A percentile compares a stretch with the other conserved stretches of the same genome.
phyloP scores from a whole-genome alignment of 768 basidiomycete species.

The Macrolepiota dolichaula region DNA sequence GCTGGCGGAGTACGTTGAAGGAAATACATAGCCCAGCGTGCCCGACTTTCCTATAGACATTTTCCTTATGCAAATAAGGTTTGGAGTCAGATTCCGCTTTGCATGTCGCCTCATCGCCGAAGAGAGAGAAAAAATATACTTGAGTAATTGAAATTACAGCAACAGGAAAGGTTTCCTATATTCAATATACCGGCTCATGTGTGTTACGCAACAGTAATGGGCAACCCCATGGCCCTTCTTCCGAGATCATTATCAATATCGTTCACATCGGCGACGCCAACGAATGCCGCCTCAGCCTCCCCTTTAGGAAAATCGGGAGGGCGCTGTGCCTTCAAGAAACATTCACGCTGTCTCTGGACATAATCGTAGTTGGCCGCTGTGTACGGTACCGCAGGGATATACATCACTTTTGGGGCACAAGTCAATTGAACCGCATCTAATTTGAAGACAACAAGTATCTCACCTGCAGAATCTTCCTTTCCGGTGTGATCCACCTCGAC shows the following conservation, averaged over 20 bases:
- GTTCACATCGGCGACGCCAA: constrained; percentile 30
- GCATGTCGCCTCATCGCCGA: no score
- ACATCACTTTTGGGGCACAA: constrained; percentile 53
- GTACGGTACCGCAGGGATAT: constrained; percentile 69
- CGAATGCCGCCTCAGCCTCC: constrained; percentile 30
- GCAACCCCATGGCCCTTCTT: constrained; percentile 11
- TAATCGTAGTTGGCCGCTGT: constrained; percentile 60
- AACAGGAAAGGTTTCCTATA: no score
- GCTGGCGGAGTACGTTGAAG: constrained; percentile 22
- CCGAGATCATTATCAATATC: constrained; percentile 35
- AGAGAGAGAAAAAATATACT: no score
- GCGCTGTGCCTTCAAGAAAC: constrained; percentile 56
- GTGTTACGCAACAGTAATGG: neutral
- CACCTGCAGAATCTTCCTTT: constrained; percentile 52
- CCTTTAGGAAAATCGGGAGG: constrained; percentile 71
- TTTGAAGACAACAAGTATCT: neutral
- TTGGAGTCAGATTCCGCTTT: no score
- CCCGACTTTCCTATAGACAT: no score
- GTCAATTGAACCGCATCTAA: constrained; percentile 1
- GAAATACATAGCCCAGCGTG: neutral
- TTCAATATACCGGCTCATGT: neutral
- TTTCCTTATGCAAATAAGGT: no score
- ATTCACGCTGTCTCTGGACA: constrained; percentile 56
- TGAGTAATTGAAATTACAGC: no score
- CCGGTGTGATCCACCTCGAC: constrained; percentile 54